phyloP scores from a whole-genome alignment of 768 basidiomycete genomes.

The Suillus subaureus region DNA sequence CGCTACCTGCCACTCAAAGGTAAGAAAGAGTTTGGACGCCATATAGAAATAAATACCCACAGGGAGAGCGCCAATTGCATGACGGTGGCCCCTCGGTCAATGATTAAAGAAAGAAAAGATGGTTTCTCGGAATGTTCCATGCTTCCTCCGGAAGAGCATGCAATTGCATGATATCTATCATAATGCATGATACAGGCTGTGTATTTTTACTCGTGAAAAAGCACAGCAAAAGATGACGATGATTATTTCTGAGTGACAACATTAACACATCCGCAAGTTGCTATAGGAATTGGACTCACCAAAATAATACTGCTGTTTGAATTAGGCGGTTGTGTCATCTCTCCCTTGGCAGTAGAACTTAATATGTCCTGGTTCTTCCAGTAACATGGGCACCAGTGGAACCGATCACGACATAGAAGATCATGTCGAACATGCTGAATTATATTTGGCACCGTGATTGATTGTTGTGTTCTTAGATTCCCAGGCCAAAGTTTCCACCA shows the following conservation, averaged over 20 bases:
- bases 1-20: neutral
- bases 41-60: neutral
- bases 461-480: too few relatives aligned
- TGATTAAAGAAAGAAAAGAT: neutral
- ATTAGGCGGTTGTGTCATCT: too few relatives aligned
- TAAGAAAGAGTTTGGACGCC: neutral
- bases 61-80: neutral
- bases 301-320: neutral
- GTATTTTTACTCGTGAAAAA: too few relatives aligned
- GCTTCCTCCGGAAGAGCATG: neutral
- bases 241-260: neutral
- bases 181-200: neutral
- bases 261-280: neutral
- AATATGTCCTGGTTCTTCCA: neutral
- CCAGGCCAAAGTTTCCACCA: too few relatives aligned
- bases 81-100: neutral
- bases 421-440: too few relatives aligned
- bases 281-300: neutral
- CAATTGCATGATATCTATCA: neutral
- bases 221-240: neutral
- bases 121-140: neutral
- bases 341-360: neutral
- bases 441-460: too few relatives aligned
- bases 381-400: neutral
- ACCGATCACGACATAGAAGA: too few relatives aligned